Percentiles rank a stretch among this genome's conserved stretches.
phyloP scores from a whole-genome alignment of 2,329 filamentous ascomycete genomes.

The Xylariaceae sp. region DNA sequence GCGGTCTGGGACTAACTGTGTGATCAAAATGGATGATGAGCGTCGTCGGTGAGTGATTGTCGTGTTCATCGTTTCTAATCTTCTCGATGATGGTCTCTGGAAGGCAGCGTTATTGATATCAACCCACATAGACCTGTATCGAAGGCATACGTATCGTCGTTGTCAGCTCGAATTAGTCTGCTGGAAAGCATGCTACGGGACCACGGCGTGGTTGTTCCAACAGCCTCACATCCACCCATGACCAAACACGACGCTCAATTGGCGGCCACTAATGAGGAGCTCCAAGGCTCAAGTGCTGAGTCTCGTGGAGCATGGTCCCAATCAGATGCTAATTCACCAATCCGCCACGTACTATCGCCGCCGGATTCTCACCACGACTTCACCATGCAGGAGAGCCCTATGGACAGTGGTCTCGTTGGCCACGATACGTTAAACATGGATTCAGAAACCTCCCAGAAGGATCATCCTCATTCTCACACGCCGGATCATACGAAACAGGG shows the following conservation, averaged over 20 bases:
- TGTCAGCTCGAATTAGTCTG: slow-evolving; percentile 18
- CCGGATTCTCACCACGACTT: slow-evolving; percentile 20
- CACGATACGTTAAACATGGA: not conserved
- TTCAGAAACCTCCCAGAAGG: not conserved
- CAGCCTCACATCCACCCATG: slow-evolving; percentile 17
- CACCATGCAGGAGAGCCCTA: slow-evolving; percentile 12
- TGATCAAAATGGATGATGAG: slow-evolving; percentile 22
- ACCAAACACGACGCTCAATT: slow-evolving; percentile 16
- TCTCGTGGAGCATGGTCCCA: slow-evolving; percentile 5
- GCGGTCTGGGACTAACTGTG: slow-evolving; percentile 19
- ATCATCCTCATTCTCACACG: slow-evolving; percentile 1
- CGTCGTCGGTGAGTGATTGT: slow-evolving; percentile 18
- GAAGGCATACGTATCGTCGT: slow-evolving; percentile 20
- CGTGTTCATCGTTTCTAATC: not conserved
- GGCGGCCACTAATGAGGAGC: slow-evolving; percentile 11
- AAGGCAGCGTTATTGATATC: slow-evolving; percentile 3
- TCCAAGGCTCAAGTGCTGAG: not conserved
- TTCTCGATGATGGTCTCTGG: not conserved
- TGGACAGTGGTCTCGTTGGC: slow-evolving; percentile 5
- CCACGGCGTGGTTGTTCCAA: slow-evolving; percentile 13
- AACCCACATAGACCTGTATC: slow-evolving; percentile 15
- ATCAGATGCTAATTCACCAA: slow-evolving; percentile 9
- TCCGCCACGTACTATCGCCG: slow-evolving; percentile 15
- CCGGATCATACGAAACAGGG: slow-evolving; percentile 5
- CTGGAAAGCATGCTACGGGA: slow-evolving; percentile 19